Evolutionary conservation across 768 basidiomycete species (phyloP), one percentile per base, ranked within the genome.

Genomic region (Fomitopsis pulvina): DNA sequence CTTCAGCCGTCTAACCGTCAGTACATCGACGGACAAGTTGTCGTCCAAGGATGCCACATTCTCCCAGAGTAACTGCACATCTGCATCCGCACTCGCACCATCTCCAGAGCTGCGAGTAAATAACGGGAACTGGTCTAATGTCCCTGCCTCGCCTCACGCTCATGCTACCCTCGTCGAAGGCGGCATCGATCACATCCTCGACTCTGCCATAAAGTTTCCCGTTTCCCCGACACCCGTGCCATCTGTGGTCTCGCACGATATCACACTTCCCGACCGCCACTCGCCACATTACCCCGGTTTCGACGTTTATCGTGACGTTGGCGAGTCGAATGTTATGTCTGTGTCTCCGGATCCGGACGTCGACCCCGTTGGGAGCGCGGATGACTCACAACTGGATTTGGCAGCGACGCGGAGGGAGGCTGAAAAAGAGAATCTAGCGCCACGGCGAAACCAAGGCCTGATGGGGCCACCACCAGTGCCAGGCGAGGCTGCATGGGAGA

Each of bases 221-320:
- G 5, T 27, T 18, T 28, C 48, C 24, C 14, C 10, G 11, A 26
- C 39, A 16, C 25, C 26, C 10, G 16, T 29, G 14, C 20, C 28
- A 20, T 24, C 26, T 1, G 7, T 29, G 14, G 44, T 55, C 12
- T 50, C 53, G 6, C 75, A 70, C 50, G 68, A 68, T 47, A 65
- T 71, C 18, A 73, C 71, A 21, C 69, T 71, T 25, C 68, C 67
- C 25, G 73, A 83, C 59, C 74, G 74, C 1, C 71, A 75, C 40
- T 83, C 81, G 14, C 69, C 74, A 32, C 84, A 85, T 56, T 84
- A 83, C 61, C 85, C 85, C 11, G 83, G 84, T 14, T 86, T 86
- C 56, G 63, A 68, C 32, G 74, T 85, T 39, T 74, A 75, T 57
- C 75, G 41, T 10, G 57, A 62, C 51, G 60, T 56, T 29, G 11